Conservation (phyloP, 768 basidiomycete genomes). For the Tremella yokohamensis region DNA sequence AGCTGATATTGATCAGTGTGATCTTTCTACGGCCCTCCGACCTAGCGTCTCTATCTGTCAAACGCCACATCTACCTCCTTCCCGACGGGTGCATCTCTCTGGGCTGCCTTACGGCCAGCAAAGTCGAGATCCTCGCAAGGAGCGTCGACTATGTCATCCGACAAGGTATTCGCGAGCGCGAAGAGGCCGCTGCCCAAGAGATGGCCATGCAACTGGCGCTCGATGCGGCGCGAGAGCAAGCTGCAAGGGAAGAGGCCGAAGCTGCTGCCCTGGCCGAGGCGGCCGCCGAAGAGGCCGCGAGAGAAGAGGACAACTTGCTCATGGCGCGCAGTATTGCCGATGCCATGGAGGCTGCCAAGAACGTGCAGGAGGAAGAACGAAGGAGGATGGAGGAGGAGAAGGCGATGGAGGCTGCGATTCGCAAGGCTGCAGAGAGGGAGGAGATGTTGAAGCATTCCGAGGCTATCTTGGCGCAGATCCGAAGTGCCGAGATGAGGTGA, state of each 20-base stretch:
- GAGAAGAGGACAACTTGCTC: slow-evolving; percentile 30
- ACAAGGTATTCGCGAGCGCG: slow-evolving; percentile 30
- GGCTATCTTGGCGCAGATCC: slow-evolving; percentile 38
- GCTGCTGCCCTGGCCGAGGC: slow-evolving; percentile 18
- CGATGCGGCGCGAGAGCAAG: slow-evolving; percentile 32
- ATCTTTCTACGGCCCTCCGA: slow-evolving; percentile 34
- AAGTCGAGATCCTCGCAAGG: slow-evolving; percentile 41
- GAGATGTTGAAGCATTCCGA: slow-evolving; percentile 38
- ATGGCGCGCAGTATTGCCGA: slow-evolving; percentile 29
- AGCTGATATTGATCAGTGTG: slow-evolving; percentile 22
- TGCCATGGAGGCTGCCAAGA: slow-evolving; percentile 40
- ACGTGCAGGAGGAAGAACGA: slow-evolving; percentile 35
- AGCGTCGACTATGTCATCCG: slow-evolving; percentile 43
- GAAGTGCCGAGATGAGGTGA: slow-evolving; percentile 4
- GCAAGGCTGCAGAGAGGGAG: slow-evolving; percentile 32
- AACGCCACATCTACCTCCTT: slow-evolving; percentile 45
- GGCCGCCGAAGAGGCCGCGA: slow-evolving; percentile 19
- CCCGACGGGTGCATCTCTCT: slow-evolving; percentile 48
- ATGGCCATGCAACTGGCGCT: slow-evolving; percentile 39
- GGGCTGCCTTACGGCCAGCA: slow-evolving; percentile 44
- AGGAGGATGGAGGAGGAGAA: slow-evolving; percentile 27
- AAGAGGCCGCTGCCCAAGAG: slow-evolving; percentile 32
- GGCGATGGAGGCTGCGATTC: slow-evolving; percentile 28
- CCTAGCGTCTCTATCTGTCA: slow-evolving; percentile 29
- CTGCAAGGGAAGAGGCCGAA: slow-evolving; percentile 37